Conservation (phyloP, 2,329 filamentous ascomycete species). For the Elsinoe fawcettii region DNA sequence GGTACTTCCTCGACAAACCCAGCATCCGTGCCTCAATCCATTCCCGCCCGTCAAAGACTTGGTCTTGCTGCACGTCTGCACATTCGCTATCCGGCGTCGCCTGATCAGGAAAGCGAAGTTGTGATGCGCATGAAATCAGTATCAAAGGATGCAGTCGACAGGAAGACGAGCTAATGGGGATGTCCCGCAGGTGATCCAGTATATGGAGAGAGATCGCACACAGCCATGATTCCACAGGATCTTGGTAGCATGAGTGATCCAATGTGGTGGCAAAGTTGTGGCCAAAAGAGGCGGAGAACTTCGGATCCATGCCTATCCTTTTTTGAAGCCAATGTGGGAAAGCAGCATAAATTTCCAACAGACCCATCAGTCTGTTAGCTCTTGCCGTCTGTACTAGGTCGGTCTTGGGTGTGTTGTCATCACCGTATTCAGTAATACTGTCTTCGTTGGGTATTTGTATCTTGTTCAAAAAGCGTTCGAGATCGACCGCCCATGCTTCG, state of each 20-base stretch:
- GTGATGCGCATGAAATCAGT: conserved; percentile 44
- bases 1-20: conserved; percentile 39
- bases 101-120: conserved; percentile 39
- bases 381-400: conserved; percentile 48
- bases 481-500: conserved; percentile 31
- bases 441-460: conserved; percentile 41
- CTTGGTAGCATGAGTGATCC: conserved; percentile 12
- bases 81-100: conserved; percentile 36
- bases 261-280: conserved; percentile 22
- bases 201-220: conserved; percentile 46
- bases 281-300: conserved; percentile 15
- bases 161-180: conserved; percentile 47
- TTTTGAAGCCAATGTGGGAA: conserved; percentile 38
- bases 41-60: conserved; percentile 33
- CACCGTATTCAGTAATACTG: conserved; percentile 44
- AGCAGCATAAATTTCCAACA: conserved; percentile 48
- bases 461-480: conserved; percentile 43
- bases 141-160: conserved; percentile 48
- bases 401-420: conserved; percentile 45
- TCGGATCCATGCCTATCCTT: conserved; percentile 1
- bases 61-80: conserved; percentile 30
- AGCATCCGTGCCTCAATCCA: conserved; percentile 45
- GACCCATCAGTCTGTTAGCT: conserved; percentile 45
- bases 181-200: conserved; percentile 41
- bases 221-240: conserved; percentile 36